These are phyloP conservation scores for Mortierella antarctica DNA, from an alignment of 192 early-diverging fungal species.

Conservation along the genomic window DNA sequence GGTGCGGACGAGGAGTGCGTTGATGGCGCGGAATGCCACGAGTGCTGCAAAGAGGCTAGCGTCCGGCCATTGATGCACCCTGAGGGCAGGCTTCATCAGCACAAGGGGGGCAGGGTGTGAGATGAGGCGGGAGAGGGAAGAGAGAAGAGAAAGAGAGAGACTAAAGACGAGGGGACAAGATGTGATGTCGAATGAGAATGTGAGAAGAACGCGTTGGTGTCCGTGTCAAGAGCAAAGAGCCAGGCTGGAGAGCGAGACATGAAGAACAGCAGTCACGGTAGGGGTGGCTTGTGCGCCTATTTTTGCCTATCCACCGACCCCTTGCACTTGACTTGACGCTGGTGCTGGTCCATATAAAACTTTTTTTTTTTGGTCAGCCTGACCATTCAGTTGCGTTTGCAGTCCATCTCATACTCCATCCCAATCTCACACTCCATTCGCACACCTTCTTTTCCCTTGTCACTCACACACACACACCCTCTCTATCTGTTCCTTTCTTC, in stretches of 20 bases:
- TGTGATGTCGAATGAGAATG: not conserved
- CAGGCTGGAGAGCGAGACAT: no score
- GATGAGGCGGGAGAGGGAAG: not conserved
- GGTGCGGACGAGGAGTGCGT: conserved; percentile 72
- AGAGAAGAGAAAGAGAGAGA: not conserved
- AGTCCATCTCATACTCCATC: no score
- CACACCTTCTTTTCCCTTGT: not conserved
- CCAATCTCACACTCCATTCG: no score
- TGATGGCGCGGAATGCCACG: conserved; percentile 70
- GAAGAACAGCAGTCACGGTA: not conserved
- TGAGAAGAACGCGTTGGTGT: not conserved
- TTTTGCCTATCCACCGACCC: not conserved
- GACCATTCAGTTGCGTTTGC: no score
- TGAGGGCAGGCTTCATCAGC: not conserved
- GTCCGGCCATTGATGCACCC: not conserved
- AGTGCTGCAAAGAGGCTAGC: conserved; percentile 44
- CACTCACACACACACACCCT: not conserved
- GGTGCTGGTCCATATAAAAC: not conserved
- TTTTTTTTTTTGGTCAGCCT: not conserved
- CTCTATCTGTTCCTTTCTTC: not conserved
- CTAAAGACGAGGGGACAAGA: not conserved
- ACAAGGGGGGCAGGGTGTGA: not conserved
- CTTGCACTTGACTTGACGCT: no score
- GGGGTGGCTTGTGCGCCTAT: not conserved
- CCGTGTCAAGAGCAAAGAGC: no score